phyloP scores from a whole-genome alignment of 140 eudicot species.

The Bidens hawaiensis region DNA sequence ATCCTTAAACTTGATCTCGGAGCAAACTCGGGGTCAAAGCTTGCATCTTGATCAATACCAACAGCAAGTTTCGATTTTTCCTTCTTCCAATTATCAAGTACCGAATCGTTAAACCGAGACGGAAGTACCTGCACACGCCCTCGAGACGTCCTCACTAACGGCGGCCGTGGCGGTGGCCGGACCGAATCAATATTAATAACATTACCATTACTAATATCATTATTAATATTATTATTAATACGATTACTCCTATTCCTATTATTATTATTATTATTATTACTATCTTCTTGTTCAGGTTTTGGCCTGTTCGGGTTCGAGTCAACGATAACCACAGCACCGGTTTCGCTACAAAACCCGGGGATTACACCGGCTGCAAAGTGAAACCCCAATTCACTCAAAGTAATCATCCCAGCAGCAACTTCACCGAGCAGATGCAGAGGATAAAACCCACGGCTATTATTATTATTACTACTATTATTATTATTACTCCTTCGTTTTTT shows the following conservation, averaged over 20 bases:
- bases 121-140: constrained; percentile 98
- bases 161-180: constrained; percentile 47
- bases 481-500: constrained; percentile 45
- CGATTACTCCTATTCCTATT: no score
- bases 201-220: no score
- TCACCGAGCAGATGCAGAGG: constrained; percentile 86
- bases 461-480: no score
- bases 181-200: constrained; percentile 36
- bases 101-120: constrained; percentile 82
- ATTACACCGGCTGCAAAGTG: constrained; percentile 32
- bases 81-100: constrained; percentile 95
- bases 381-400: constrained; percentile 47
- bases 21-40: constrained; percentile 50
- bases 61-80: constrained; percentile 46
- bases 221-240: no score
- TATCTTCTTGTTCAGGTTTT: constrained; percentile 14
- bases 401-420: constrained; percentile 69
- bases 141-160: constrained; percentile 85
- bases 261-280: no score
- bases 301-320: constrained; percentile 30
- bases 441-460: constrained; percentile 28
- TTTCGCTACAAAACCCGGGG: constrained; percentile 29
- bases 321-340: constrained; percentile 31
- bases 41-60: constrained; percentile 24
- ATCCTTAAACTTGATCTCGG: constrained; percentile 36